phyloP scores from a whole-genome alignment of 495 filamentous ascomycete genomes.

The Rhypophila decipiens region DNA sequence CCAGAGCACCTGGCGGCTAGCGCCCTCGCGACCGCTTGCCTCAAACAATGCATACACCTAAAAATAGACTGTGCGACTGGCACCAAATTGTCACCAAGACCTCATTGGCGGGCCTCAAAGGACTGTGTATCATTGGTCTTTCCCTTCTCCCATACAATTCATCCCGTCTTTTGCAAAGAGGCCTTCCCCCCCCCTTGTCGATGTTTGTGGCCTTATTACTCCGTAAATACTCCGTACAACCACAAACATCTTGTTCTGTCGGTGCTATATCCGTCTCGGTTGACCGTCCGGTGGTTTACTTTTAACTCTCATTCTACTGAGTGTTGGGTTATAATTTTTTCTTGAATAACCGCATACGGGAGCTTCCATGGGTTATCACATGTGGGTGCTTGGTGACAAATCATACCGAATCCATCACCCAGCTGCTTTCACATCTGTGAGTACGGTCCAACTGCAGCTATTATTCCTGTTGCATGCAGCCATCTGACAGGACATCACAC shows the following conservation, averaged over 20 bases:
- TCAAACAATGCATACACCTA: slow-evolving; percentile 25
- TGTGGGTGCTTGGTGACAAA: too few species aligned
- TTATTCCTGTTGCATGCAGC: neutral
- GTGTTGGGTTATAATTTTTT: too few species aligned
- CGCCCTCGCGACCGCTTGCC: slow-evolving; percentile 19
- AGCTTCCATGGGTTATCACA: too few species aligned
- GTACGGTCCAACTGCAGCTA: neutral
- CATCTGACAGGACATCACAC: neutral
- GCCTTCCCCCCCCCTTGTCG: too few species aligned
- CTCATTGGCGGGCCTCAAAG: slow-evolving; percentile 15
- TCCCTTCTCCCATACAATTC: slow-evolving; percentile 8
- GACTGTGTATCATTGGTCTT: slow-evolving; percentile 1
- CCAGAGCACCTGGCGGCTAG: slow-evolving; percentile 23
- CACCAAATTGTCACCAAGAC: slow-evolving; percentile 16
- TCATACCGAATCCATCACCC: neutral
- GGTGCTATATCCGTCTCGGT: too few species aligned
- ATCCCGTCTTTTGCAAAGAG: too few species aligned
- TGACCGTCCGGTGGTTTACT: too few species aligned
- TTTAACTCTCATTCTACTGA: too few species aligned
- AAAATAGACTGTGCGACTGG: slow-evolving; percentile 25
- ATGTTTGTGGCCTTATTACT: neutral
- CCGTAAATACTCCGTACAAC: neutral
- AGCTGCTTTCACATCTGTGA: neutral
- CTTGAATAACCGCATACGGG: too few species aligned
- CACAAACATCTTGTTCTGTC: too few species aligned